These are phyloP conservation scores for Yarrowia sp. DNA, from an alignment of 805 yeast genomes.

Conservation along the genomic window DNA sequence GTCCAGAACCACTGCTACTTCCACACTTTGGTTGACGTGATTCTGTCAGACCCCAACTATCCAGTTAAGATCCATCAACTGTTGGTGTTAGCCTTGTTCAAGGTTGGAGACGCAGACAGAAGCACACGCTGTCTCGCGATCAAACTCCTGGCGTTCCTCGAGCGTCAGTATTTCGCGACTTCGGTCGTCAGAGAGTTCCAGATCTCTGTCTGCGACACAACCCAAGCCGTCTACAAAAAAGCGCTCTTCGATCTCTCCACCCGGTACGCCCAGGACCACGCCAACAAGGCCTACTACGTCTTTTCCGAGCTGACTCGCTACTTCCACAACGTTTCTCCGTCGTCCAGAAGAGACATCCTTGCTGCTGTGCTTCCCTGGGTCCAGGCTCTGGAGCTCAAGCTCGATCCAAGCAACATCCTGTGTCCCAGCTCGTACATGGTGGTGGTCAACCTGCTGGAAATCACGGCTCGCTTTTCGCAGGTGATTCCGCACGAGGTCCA, in stretches of 20 bases:
- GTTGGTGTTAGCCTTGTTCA: constrained; percentile 71
- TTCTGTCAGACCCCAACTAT: constrained; percentile 50
- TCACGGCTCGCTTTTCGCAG: constrained; percentile 74
- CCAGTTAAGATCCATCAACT: constrained; percentile 61
- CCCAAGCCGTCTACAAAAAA: constrained; percentile 81
- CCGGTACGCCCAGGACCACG: constrained; percentile 58
- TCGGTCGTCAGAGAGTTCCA: constrained; percentile 56
- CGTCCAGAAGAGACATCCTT: constrained; percentile 71
- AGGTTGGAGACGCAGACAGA: constrained; percentile 69
- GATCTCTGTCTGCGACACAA: constrained; percentile 69
- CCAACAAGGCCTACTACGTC: constrained; percentile 59
- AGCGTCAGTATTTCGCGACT: constrained; percentile 54
- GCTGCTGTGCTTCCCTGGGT: constrained; percentile 89
- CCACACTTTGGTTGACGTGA: constrained; percentile 63
- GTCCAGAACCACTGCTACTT: constrained; percentile 69
- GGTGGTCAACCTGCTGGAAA: constrained; percentile 73
- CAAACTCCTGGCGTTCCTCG: constrained; percentile 64
- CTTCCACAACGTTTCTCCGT: constrained; percentile 58
- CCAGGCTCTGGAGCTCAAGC: constrained; percentile 68
- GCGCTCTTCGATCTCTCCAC: constrained; percentile 78
- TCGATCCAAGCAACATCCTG: constrained; percentile 41
- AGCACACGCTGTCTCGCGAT: constrained; percentile 73
- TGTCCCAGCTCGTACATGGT: constrained; percentile 57
- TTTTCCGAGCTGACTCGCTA: constrained; percentile 71
- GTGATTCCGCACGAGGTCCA: constrained; percentile 82